Evolutionary conservation across 2,329 filamentous ascomycete species (phyloP), one percentile per base, ranked within the genome.

Genomic region (Claviceps sp.): DNA sequence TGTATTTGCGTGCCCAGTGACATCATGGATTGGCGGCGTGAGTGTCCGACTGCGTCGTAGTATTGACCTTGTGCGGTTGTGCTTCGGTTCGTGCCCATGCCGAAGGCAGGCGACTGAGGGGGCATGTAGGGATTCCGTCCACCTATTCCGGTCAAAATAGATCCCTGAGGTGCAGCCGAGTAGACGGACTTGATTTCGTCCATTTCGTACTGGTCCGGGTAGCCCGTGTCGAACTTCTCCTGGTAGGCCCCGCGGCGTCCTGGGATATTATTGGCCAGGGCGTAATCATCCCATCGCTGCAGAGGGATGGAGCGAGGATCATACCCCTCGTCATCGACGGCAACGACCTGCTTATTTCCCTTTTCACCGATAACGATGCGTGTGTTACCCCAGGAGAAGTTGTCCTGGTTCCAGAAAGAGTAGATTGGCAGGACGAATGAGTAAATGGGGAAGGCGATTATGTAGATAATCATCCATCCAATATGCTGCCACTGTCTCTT

Each of bases 361-460:
- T 91, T 89, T 68, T 98, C 93, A 54, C 89, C 91, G 58, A 97
- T 87, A 59, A 98, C 93, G 58, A 98, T 82, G 79, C 93, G 89
- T 1, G 93, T 98, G 72, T 93, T 97, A 77, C 93, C 93, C 93
- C 93, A 98, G 2, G 84, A 84, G 76, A 98, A 98, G 71, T 98
- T 91, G 70, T 98, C 93, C 68, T 96, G 90, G 70, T 96, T 95
- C 93, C 93, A 98, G 84, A 98, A 98, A 0, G 91, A 95, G 73
- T 97, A 98, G 57, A 98, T 73, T 0, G 93, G 93, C 13, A 98
- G 78, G 56, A 94, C 65, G 61, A 98, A 87, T 4, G 85, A 93
- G 73, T 91, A 96, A 60, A 98, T 86, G 0, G 93, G 93, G 73
- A 87, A 96, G 2, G 93, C 93, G n/a, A 94, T 60, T 56, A 98